Evolutionary conservation across 1,139 yeast genomes (phyloP), one percentile per base, ranked within the genome.

Genomic region (Yamadazyma spencermartinsiae): DNA sequence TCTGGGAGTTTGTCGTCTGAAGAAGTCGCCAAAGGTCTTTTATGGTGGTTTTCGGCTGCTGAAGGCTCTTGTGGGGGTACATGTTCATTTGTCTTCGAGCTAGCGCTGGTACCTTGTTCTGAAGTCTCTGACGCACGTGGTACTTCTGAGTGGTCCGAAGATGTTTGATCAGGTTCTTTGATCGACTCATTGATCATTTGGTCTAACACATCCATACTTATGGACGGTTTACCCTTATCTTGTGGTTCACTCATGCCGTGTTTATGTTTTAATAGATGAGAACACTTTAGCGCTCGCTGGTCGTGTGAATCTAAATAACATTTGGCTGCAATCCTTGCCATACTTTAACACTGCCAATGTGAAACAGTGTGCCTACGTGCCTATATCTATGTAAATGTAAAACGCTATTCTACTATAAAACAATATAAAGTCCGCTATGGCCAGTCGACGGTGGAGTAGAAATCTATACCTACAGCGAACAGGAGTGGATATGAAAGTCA

Each of bases 171-270:
- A 5, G 15, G 27, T n/a, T 40, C 40, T 16, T 34, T 24, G 14
- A 44, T 44, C 19, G 48, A 40, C 21, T 38, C 46, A 19, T 24
- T 37, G 42, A 44, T 41, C 45, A 44, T 44, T 30, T 39, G 48
- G 30, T 44, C 46, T 11, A 44, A 35, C 26, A 37, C 48, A 34
- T 43, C 46, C 46, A 44, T 44, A 29, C 37, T 43, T n/a, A 43
- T 41, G 26, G 46, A 34, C 7, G 33, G 16, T 33, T 41, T 41
- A 12, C 37, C 34, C 14, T 33, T 31, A 13, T 38, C 35, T 28
- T 29, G 34, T 11, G 14, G 19, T 4, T 33, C 36, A 29, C 40
- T 38, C 37, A 36, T 38, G 26, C 27, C 24, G 14, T 38, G 37
- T 41, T 35, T 39, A 36, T 30, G 31, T 28, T 35, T 40, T 20